Base-by-base conservation (phyloP, 2,329 filamentous ascomycete genomes). In the Stachybotrys echinatus region DNA sequence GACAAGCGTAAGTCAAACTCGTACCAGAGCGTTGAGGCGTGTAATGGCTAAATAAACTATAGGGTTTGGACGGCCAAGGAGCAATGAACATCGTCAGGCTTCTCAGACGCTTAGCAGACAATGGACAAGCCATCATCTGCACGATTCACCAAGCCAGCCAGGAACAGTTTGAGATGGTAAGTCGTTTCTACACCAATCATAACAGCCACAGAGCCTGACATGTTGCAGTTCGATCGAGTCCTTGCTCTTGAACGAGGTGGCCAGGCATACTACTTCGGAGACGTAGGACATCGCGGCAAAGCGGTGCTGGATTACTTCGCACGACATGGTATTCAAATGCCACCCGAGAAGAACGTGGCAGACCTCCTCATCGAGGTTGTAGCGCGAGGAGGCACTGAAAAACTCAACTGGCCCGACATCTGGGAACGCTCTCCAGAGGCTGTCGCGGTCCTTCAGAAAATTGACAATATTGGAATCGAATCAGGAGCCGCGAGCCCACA, bases 341-440 rank as follows among this genome's bases (percentile, higher is more conserved):
- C 74, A 71, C 8, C 75, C 2, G 75, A 81, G 1, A 85, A 86
- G 53, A 90, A 90, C 56, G 87, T 87, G 0, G 87, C 87, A 2
- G 87, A 91, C 65, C 90, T 83, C 70, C 89, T 90, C 81, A 75
- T 90, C 7, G 74, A 80, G 55, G 65, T 76, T 17, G 72, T 74
- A 48, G 74, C 73, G 49, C 64, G 68, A 7, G 67, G 68, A 1
- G 56, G 52, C 4, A 75, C 3, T 68, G 69, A 7, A 54, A 67
- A 38, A 80, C n/a, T n/a, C n/a, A n/a, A 89, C 58, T 92, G 88
- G 88, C 82, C 87, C 59, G 59, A 63, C 0, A 81, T 88, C 45
- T 92, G 88, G 83, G 74, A 75, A 4, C 65, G 65, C 0, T 81
- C 77, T 45, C 59, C 67, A 0, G 79, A 85, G 54, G 76, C 76